Conservation (phyloP, 148 eudicot species). For the Vaccinium vitisidaea region DNA sequence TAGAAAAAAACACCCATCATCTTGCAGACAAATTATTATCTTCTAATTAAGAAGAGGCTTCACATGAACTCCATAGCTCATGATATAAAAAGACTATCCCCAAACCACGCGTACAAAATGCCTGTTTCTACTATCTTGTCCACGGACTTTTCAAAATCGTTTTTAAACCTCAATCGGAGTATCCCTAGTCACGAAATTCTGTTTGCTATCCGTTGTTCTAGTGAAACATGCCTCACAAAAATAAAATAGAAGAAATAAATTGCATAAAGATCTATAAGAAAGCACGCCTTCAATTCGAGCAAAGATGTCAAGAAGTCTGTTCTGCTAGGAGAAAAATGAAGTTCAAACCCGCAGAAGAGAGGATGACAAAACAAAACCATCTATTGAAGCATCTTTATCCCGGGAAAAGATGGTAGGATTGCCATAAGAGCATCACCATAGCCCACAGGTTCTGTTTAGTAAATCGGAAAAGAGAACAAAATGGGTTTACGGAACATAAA, state of each 20-base stretch:
- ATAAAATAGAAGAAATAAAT: neutral
- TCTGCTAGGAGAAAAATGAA: neutral
- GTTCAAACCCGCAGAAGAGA: neutral
- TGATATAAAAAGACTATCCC: neutral
- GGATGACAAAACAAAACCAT: neutral
- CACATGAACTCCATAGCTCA: neutral
- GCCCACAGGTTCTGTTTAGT: constrained; percentile 69
- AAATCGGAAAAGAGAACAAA: constrained; percentile 5
- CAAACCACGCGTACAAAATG: neutral
- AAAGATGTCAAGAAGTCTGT: neutral
- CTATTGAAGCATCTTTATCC: constrained; percentile 61
- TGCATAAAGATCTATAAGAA: neutral
- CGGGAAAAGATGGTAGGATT: constrained; percentile 88
- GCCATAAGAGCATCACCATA: constrained; percentile 78
- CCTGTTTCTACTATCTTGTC: neutral
- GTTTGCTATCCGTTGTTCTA: neutral
- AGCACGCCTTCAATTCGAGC: neutral
- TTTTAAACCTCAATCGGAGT: neutral
- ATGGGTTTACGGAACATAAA: neutral
- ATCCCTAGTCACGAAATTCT: neutral
- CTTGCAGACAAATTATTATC: neutral
- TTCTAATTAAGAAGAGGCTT: neutral
- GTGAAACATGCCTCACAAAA: neutral
- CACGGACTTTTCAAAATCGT: neutral
- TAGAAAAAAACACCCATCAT: neutral